Conservation (phyloP, 73 alveolate genomes). For the Paramecium tetraurelia region DNA sequence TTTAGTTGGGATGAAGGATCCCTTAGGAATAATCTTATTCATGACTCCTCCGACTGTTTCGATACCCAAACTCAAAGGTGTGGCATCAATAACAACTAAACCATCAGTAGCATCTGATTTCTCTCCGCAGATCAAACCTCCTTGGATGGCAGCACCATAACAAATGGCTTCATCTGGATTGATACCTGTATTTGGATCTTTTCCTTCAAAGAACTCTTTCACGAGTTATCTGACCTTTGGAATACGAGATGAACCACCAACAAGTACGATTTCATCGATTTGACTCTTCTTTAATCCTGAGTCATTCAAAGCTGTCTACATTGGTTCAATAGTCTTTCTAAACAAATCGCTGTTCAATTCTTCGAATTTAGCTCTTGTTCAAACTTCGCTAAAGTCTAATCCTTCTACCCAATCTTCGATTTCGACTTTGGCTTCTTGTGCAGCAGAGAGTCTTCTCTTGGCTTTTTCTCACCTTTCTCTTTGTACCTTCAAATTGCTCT, state of each 20-base stretch:
- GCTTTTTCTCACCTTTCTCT: slow-evolving; percentile 98
- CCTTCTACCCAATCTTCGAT: slow-evolving; percentile 97
- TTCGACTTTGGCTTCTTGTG: slow-evolving; percentile 88
- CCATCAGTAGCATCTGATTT: slow-evolving; percentile 86
- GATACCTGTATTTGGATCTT: slow-evolving; percentile 94
- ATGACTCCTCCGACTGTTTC: slow-evolving; percentile 99
- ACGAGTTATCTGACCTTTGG: slow-evolving; percentile 90
- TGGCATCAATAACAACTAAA: slow-evolving; percentile 92
- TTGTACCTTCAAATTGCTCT: slow-evolving; percentile 95
- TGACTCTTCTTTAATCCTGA: slow-evolving; percentile 77
- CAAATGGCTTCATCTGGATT: slow-evolving; percentile 99
- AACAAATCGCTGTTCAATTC: slow-evolving; percentile 92
- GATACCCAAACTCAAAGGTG: slow-evolving; percentile 98
- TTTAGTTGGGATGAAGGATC: slow-evolving; percentile 98
- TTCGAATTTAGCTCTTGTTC: slow-evolving; percentile 98
- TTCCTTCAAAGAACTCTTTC: slow-evolving; percentile 91
- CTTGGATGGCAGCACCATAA: slow-evolving; percentile 99
- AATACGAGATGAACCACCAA: slow-evolving; percentile 98
- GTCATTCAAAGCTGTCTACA: slow-evolving; percentile 90
- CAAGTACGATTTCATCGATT: slow-evolving; percentile 90
- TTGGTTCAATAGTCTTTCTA: slow-evolving; percentile 96
- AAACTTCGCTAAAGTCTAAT: slow-evolving; percentile 94
- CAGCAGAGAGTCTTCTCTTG: slow-evolving; percentile 96
- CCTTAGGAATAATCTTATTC: slow-evolving; percentile 97
- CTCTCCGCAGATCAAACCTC: slow-evolving; percentile 98